A percentile compares a stretch with the other conserved stretches of the same genome.
Conservation (phyloP, 148 eudicot genomes). For the Vaccinium corymbosum region DNA sequence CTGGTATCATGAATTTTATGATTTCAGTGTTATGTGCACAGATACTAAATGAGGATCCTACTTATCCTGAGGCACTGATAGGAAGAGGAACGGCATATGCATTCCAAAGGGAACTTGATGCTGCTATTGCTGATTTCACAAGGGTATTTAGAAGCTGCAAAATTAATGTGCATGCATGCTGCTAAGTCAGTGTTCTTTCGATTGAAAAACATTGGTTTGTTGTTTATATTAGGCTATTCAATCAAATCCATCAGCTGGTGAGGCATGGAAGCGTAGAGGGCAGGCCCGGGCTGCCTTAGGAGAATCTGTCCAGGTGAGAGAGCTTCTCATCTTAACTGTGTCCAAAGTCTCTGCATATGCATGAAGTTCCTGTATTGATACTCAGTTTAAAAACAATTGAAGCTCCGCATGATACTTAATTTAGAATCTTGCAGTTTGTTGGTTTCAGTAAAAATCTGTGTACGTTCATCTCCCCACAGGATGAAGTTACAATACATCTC, state of each 20-base stretch:
- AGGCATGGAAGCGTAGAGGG: constrained; percentile 99
- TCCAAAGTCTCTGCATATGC: background rate
- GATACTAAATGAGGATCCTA: constrained; percentile 84
- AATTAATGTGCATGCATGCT: background rate
- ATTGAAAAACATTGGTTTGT: background rate
- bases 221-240: constrained; percentile 61
- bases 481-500: background rate
- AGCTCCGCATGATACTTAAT: constrained; percentile 6
- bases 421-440: background rate
- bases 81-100: constrained; percentile 99
- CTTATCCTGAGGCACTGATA: constrained; percentile 93
- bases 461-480: background rate
- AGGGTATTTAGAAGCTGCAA: constrained; percentile 45
- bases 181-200: constrained; percentile 2
- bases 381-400: background rate
- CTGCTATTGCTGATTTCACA: constrained; percentile 93
- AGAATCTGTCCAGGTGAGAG: constrained; percentile 73
- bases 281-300: constrained; percentile 99
- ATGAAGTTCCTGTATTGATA: background rate
- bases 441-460: constrained; percentile 10
- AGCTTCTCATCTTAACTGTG: constrained; percentile 6
- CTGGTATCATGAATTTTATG: background rate
- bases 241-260: constrained; percentile 81
- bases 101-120: constrained; percentile 88
- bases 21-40: constrained; percentile 26